These are phyloP conservation scores for Eimeria sp. DNA, from an alignment of 169 alveolate genomes.

Conservation along the genomic window DNA sequence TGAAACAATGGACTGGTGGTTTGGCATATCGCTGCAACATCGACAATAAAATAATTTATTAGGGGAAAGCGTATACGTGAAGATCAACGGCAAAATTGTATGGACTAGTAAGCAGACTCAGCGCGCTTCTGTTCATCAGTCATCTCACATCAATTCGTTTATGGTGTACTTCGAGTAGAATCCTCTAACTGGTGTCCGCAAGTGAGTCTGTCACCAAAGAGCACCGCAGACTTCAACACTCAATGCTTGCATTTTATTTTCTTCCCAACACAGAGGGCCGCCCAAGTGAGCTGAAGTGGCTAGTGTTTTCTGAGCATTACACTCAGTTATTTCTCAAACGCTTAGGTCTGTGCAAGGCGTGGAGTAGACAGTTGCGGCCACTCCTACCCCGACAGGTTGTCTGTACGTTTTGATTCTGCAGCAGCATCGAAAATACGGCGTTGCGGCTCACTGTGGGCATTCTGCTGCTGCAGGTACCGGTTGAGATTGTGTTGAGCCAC, in stretches of 20 bases:
- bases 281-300: conserved; percentile 1
- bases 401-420: conserved; percentile 16
- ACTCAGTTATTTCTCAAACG: background rate
- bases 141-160: background rate
- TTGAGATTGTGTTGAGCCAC: conserved; percentile 55
- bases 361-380: conserved; percentile 81
- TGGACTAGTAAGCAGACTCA: conserved; percentile 53
- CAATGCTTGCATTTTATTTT: background rate
- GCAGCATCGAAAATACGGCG: background rate
- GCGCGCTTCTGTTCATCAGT: background rate
- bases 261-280: background rate
- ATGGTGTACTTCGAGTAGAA: background rate
- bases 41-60: background rate
- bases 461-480: conserved; percentile 31
- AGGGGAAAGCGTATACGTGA: conserved; percentile 73
- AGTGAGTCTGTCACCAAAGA: background rate
- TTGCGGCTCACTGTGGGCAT: background rate
- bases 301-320: background rate
- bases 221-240: background rate
- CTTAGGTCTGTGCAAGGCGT: conserved; percentile 66
- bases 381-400: conserved; percentile 77
- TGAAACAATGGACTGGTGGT: background rate
- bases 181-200: conserved; percentile 68
- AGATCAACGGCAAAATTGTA: conserved; percentile 48
- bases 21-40: background rate